Conservation (phyloP, 2,329 filamentous ascomycete species). For the Pseudohalonectria lignicola region DNA sequence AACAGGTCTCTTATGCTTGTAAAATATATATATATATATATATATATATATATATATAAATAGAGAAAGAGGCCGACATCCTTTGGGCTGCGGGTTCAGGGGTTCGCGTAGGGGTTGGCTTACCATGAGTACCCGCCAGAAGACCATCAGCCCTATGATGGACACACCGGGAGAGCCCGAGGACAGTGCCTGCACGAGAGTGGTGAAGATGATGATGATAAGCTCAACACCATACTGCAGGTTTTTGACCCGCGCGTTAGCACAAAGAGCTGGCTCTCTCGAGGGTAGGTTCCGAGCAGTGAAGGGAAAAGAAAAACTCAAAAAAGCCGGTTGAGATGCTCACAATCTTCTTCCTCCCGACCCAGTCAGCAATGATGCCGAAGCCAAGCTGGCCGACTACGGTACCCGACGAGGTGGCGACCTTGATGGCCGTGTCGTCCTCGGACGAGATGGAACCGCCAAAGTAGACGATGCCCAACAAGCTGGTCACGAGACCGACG, state of each 20-base stretch:
- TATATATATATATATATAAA: too few species aligned
- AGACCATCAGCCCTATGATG: conserved; percentile 58
- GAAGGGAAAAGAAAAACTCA: too few species aligned
- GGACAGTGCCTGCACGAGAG: conserved; percentile 59
- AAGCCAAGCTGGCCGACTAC: conserved; percentile 76
- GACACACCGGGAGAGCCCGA: conserved; percentile 52
- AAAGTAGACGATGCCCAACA: conserved; percentile 73
- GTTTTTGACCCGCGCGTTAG: too few species aligned
- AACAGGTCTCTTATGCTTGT: conserved; percentile 14
- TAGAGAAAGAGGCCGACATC: too few species aligned
- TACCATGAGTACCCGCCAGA: conserved; percentile 69
- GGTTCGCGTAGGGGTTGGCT: conserved; percentile 1
- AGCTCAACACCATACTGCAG: conserved; percentile 68
- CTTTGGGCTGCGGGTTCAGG: too few species aligned
- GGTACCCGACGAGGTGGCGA: conserved; percentile 72
- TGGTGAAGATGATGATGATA: conserved; percentile 71
- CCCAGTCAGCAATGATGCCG: conserved; percentile 64
- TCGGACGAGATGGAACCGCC: conserved; percentile 48
- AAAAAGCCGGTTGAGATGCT: too few species aligned
- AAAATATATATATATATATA: too few species aligned
- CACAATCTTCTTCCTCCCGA: conserved; percentile 28
- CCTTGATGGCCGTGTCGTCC: conserved; percentile 75
- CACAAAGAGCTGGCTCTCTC: background rate
- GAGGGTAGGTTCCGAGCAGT: background rate
- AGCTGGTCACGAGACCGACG: conserved; percentile 60